Evolutionary conservation across 805 yeast species (phyloP).

Genomic region (Suhomyces sp.): DNA sequence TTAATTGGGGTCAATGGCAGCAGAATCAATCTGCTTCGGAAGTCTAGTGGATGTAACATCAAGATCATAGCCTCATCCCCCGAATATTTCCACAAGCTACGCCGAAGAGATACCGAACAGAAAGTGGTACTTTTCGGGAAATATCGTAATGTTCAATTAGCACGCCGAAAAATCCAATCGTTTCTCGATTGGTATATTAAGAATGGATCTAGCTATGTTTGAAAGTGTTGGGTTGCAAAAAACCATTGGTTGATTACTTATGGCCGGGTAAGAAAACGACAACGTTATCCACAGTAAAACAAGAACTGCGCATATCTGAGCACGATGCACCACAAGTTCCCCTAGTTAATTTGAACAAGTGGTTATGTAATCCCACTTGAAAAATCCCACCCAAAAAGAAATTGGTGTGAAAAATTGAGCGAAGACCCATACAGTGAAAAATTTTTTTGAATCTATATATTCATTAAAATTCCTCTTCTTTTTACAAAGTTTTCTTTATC

Average conservation of each 20-base stretch:
- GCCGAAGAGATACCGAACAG: no score
- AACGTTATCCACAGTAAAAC: background rate
- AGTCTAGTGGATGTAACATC: conserved; percentile 22
- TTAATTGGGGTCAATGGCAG: conserved; percentile 27
- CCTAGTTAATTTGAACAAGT: background rate
- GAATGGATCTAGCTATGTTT: no score
- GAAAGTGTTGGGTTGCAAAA: no score
- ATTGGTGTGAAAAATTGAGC: conserved; percentile 6
- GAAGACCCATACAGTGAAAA: conserved; percentile 14
- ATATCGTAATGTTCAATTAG: no score
- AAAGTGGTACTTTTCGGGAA: no score
- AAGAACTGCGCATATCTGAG: background rate
- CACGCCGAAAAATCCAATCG: no score
- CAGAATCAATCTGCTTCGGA: conserved; percentile 21
- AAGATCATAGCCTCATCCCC: conserved; percentile 14
- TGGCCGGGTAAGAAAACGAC: conserved; percentile 3
- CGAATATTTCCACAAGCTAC: no score
- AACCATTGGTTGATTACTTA: no score
- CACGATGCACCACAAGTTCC: background rate
- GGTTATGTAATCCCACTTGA: no score
- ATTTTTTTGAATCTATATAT: conserved; percentile 13
- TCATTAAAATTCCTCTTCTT: conserved; percentile 3
- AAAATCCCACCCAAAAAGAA: conserved; percentile 2
- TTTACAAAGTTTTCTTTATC: conserved; percentile 10
- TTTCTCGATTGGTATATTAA: no score